Evolutionary conservation across 805 yeast genomes (phyloP).

Genomic region (Brettanomyces anomalus): DNA sequence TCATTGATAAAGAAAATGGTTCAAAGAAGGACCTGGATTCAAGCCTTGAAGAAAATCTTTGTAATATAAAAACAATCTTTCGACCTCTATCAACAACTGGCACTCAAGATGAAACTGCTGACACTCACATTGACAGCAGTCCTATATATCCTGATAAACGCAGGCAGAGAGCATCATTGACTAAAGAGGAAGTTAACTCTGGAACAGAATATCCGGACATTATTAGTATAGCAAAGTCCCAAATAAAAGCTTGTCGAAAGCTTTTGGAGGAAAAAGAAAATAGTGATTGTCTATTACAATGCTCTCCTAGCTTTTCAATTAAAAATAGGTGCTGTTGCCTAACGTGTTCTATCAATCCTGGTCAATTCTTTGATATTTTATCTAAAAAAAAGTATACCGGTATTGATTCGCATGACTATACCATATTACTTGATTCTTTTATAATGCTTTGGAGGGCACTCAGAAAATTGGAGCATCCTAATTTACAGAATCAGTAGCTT

Average conservation of each 20-base stretch:
- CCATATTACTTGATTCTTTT: background rate
- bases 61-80: too few relatives aligned
- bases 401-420: background rate
- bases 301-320: too few relatives aligned
- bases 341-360: background rate
- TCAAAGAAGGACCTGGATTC: too few relatives aligned
- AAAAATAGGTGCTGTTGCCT: too few relatives aligned
- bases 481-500: too few relatives aligned
- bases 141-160: too few relatives aligned
- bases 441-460: conserved; percentile 1
- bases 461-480: background rate
- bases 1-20: too few relatives aligned
- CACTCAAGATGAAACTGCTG: too few relatives aligned
- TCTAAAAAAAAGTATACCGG: background rate
- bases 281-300: background rate
- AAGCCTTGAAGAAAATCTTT: too few relatives aligned
- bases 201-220: background rate
- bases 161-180: too few relatives aligned
- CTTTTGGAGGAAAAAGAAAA: background rate
- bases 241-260: background rate
- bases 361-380: background rate
- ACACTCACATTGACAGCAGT: too few relatives aligned
- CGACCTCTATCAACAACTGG: too few relatives aligned
- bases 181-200: background rate
- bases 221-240: background rate